A percentile compares a stretch with the other conserved stretches of the same genome.
Conservation (phyloP, 2,329 filamentous ascomycete species). For the Penicillium capsulatum region DNA sequence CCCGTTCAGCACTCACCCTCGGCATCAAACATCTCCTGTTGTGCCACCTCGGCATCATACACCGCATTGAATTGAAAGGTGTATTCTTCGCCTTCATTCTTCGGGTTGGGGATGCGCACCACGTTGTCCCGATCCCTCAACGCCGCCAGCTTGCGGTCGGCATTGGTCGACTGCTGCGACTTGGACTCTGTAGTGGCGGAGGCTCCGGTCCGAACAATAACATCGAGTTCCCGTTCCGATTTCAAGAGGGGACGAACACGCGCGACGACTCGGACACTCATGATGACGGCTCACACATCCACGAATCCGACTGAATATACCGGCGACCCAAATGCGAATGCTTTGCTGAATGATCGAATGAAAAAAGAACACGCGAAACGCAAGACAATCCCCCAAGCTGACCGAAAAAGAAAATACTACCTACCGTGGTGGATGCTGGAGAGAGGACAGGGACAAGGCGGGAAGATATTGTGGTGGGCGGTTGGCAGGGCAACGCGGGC, state of each 20-base stretch:
- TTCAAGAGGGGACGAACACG: slow-evolving; percentile 84
- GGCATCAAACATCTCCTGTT: slow-evolving; percentile 81
- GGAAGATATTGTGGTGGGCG: not conserved
- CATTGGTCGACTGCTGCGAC: slow-evolving; percentile 20
- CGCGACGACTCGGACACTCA: slow-evolving; percentile 76
- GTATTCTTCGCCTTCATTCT: slow-evolving; percentile 86
- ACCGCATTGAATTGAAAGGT: slow-evolving; percentile 94
- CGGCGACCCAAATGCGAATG: slow-evolving; percentile 5
- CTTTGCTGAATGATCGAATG: slow-evolving; percentile 8
- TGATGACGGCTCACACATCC: slow-evolving; percentile 23
- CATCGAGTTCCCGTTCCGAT: slow-evolving; percentile 79
- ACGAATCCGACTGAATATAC: slow-evolving; percentile 2
- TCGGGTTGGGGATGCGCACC: slow-evolving; percentile 87
- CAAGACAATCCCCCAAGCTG: slow-evolving; percentile 13
- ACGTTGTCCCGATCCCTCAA: slow-evolving; percentile 58
- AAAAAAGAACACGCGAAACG: slow-evolving; percentile 9
- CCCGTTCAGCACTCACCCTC: slow-evolving; percentile 63
- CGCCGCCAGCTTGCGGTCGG: slow-evolving; percentile 26
- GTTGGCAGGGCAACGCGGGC: slow-evolving; percentile 8
- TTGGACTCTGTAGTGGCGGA: slow-evolving; percentile 18
- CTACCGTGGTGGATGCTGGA: slow-evolving; percentile 20
- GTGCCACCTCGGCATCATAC: slow-evolving; percentile 73
- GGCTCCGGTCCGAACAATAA: slow-evolving; percentile 70
- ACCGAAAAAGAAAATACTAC: slow-evolving; percentile 16
- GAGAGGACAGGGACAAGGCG: slow-evolving; percentile 12